Conservation (phyloP, 129 eudicot species). For the Dittrichia graveolens region DNA sequence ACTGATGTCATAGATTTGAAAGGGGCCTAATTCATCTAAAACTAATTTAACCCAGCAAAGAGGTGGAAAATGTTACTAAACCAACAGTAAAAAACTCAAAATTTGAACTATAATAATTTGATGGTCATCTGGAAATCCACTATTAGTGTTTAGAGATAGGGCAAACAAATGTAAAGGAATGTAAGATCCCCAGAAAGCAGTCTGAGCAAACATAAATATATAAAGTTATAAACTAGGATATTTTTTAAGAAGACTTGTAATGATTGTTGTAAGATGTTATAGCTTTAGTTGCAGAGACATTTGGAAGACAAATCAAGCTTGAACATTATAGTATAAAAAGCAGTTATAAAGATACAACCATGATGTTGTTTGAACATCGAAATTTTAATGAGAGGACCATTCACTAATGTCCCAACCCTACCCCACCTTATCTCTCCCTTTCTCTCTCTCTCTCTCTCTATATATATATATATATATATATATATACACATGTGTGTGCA, state of each 20-base stretch:
- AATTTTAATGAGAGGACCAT: neutral
- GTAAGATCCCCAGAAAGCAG: slow-evolving; percentile 1
- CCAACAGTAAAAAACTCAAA: slow-evolving; percentile 1
- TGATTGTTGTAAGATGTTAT: no score
- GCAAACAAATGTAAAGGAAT: slow-evolving; percentile 1
- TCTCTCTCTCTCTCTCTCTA: neutral
- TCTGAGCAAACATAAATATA: slow-evolving; percentile 5
- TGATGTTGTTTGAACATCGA: neutral
- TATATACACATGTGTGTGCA: no score
- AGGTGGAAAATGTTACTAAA: slow-evolving; percentile 2
- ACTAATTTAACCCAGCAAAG: slow-evolving; percentile 26
- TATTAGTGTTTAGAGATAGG: slow-evolving; percentile 2
- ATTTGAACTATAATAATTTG: neutral
- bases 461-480: no score
- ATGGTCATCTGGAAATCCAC: slow-evolving; percentile 5
- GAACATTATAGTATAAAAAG: neutral
- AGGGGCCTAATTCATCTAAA: neutral
- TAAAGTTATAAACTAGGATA: neutral
- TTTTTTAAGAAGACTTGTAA: neutral
- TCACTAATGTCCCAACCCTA: neutral
- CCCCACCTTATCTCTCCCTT: no score
- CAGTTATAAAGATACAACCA: neutral
- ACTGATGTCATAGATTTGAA: neutral
- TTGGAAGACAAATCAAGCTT: neutral
- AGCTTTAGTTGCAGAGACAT: no score